phyloP scores from a whole-genome alignment of 176 grass and related monocot genomes.

The Saccharum spontaneum region DNA sequence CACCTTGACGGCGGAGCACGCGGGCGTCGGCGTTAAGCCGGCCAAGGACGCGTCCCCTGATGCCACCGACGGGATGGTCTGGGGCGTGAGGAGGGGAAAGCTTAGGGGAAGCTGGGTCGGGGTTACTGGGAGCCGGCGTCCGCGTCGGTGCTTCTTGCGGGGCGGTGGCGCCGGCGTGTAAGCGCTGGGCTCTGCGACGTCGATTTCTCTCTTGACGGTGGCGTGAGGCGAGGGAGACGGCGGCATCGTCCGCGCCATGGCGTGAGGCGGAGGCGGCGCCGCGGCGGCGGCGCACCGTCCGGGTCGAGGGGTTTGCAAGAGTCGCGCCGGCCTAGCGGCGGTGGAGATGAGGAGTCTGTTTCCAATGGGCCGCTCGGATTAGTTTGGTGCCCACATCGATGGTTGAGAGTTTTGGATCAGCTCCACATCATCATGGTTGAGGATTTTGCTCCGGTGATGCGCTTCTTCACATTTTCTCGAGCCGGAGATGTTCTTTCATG shows the following conservation, averaged over 20 bases:
- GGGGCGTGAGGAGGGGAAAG: constrained; percentile 27
- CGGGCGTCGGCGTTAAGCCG: not conserved
- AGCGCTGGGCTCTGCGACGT: not conserved
- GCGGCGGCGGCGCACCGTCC: not conserved
- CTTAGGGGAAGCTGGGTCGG: constrained; percentile 24
- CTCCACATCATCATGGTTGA: too few relatives aligned
- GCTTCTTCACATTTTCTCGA: too few relatives aligned
- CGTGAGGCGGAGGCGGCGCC: not conserved
- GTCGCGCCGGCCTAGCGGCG: too few relatives aligned
- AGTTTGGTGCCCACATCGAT: too few relatives aligned
- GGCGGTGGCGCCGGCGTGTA: not conserved
- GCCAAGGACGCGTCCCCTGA: not conserved
- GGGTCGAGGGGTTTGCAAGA: constrained; percentile 26
- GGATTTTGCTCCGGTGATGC: too few relatives aligned
- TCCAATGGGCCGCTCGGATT: too few relatives aligned
- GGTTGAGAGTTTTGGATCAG: too few relatives aligned
- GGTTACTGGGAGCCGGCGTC: not conserved
- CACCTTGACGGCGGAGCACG: constrained; percentile 14
- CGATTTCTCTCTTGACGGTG: constrained; percentile 36
- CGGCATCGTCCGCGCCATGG: constrained; percentile 29
- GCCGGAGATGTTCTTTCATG: too few relatives aligned
- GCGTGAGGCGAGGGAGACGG: constrained; percentile 12
- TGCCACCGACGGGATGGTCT: constrained; percentile 12
- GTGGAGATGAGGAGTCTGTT: too few relatives aligned
- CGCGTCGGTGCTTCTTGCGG: constrained; percentile 19